These are phyloP conservation scores for Venustampulla echinocandica DNA, from an alignment of 495 filamentous ascomycete genomes.

Conservation along the genomic window DNA sequence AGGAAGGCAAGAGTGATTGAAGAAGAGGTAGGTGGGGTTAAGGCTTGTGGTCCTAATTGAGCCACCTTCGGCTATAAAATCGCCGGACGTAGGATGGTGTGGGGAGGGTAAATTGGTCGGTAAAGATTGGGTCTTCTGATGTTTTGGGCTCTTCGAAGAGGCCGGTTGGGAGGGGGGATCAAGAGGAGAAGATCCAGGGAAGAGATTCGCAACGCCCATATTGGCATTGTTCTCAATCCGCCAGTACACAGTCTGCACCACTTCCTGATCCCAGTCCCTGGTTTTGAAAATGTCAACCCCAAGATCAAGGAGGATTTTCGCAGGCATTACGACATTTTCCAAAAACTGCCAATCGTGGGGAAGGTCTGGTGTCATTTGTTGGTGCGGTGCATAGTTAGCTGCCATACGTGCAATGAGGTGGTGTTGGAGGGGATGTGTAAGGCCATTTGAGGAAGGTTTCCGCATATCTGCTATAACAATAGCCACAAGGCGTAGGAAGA, in stretches of 20 bases:
- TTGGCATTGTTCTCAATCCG: constrained; percentile 20
- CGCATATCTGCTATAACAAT: constrained; percentile 9
- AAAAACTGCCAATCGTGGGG: constrained; percentile 7
- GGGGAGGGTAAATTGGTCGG: not conserved
- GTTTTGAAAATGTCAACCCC: constrained; percentile 14
- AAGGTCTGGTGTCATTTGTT: not conserved
- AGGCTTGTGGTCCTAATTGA: constrained; percentile 3
- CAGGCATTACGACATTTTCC: constrained; percentile 13
- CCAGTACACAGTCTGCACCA: constrained; percentile 17
- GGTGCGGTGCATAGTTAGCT: constrained; percentile 11
- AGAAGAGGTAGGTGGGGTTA: constrained; percentile 17
- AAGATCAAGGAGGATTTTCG: constrained; percentile 9
- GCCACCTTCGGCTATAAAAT: not conserved
- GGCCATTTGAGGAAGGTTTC: not conserved
- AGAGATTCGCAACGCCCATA: not conserved
- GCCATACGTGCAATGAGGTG: constrained; percentile 12
- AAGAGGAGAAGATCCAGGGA: too few species aligned
- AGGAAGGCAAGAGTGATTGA: constrained; percentile 18
- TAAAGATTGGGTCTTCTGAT: not conserved
- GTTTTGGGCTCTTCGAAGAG: not conserved
- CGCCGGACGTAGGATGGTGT: not conserved
- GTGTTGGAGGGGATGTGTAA: constrained; percentile 12
- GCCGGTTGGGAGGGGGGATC: not conserved
- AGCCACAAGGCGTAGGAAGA: constrained; percentile 12
- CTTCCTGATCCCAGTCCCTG: constrained; percentile 8